Evolutionary conservation across 148 eudicot genomes (phyloP), one percentile per base, ranked within the genome.

Genomic region (Persicaria tinctoria): DNA sequence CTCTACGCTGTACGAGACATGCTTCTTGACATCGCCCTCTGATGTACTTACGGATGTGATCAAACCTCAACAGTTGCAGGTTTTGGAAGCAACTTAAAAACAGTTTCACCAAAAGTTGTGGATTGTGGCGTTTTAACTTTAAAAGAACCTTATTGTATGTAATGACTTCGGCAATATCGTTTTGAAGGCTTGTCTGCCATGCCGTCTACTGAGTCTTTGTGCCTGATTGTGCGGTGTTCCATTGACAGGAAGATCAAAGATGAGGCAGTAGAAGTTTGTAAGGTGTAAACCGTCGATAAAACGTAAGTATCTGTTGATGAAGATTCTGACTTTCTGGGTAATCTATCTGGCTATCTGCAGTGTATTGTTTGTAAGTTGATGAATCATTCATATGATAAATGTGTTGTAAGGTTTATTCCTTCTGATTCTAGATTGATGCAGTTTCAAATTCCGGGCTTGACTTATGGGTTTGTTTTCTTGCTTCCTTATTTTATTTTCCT

Each of bases 11-110:
- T 82, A 14, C 82, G 88, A 77, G 90, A 85, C 76, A 79, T 83
- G 89, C 88, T 89, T 79, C 89, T 89, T 74, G 92, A 88, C 80
- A 90, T 88, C 1, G 89, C 92, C 16, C 78, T 86, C 51, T 90
- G 12, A 59, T 5, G 48, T 73, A 66, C 41, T 32, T 46, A 16
- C 20, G 9, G 51, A 1, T 49, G 59, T 66, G 45, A 63, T 27
- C 68, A 63, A 63, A 10, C 38, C 16, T 14, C 6, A 5, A 9
- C 6, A 68, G 72, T 46, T 68, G 12, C 72, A 68, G 45, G 48
- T 38, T 27, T 38, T 68, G 72, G 48, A 20, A 46, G 48, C 72
- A 68, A 44, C 46, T 20, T 8, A 68, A 38, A 32, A 32, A 32
- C 41, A 1, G 41, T 32, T 32, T 32, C 41, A 32, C 41, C 41